These are phyloP conservation scores for Blakeslea trispora DNA, from an alignment of 371 early-diverging fungal species.

Conservation along the genomic window DNA sequence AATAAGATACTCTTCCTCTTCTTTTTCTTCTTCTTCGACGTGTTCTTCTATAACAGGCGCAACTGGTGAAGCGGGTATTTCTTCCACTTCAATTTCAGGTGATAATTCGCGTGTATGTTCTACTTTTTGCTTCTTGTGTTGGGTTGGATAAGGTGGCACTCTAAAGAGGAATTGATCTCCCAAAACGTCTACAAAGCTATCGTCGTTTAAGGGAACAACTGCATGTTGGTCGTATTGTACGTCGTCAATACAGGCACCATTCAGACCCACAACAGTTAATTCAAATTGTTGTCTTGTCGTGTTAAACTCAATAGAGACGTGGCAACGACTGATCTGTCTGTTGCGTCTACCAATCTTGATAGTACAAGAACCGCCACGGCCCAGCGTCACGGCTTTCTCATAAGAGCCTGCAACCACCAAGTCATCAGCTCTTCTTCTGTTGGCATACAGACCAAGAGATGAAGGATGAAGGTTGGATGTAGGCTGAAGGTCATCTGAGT, in stretches of 20 bases:
- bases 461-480: constrained; percentile 29
- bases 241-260: constrained; percentile 50
- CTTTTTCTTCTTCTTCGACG: neutral
- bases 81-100: constrained; percentile 12
- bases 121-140: constrained; percentile 9
- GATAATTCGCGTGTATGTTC: constrained; percentile 14
- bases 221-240: constrained; percentile 38
- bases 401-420: constrained; percentile 42
- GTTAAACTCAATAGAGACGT: constrained; percentile 55
- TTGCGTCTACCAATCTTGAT: constrained; percentile 62
- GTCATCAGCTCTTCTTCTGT: constrained; percentile 7
- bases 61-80: neutral
- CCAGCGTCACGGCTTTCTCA: constrained; percentile 51
- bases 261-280: constrained; percentile 58
- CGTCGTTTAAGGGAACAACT: constrained; percentile 28
- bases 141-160: constrained; percentile 20
- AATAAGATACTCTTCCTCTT: constrained; percentile 11
- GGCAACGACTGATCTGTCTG: constrained; percentile 60
- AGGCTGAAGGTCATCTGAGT: constrained; percentile 42
- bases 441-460: neutral
- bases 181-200: constrained; percentile 43
- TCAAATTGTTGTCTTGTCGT: constrained; percentile 33
- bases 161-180: constrained; percentile 36
- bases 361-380: constrained; percentile 57
- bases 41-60: too few relatives aligned